These are phyloP conservation scores for Penicillium sp. DNA, from an alignment of 2,329 filamentous ascomycete genomes.

Conservation along the genomic window DNA sequence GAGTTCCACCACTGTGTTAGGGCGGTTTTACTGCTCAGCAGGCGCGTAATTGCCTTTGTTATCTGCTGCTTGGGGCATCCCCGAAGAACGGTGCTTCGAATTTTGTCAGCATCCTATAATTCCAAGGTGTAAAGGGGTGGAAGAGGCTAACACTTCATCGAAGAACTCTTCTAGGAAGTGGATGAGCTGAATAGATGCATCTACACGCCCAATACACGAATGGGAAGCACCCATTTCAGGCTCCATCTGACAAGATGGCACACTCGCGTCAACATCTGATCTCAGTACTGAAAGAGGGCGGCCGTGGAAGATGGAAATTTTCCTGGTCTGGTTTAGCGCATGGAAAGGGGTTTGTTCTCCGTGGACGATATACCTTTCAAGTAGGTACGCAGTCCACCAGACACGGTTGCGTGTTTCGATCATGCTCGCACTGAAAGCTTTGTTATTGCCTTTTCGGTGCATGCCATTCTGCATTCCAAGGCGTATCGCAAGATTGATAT, in stretches of 20 bases:
- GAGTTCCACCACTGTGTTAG: conserved; percentile 17
- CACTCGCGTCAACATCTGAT: conserved; percentile 51
- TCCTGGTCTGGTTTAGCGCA: conserved; percentile 30
- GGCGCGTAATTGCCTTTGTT: conserved; percentile 6
- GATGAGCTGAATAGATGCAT: conserved; percentile 30
- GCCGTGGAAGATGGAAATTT: conserved; percentile 53
- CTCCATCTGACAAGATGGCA: conserved; percentile 33
- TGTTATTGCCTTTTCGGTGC: conserved; percentile 49
- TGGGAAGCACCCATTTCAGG: conserved; percentile 23
- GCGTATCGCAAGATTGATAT: conserved; percentile 51
- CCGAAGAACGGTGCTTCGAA: conserved; percentile 16
- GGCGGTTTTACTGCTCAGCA: conserved; percentile 10
- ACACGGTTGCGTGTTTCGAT: conserved; percentile 52
- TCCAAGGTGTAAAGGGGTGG: no score
- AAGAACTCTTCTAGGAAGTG: conserved; percentile 22
- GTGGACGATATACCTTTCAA: conserved; percentile 53
- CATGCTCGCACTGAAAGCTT: conserved; percentile 41
- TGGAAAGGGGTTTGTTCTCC: no score
- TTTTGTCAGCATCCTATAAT: no score
- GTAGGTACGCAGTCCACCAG: conserved; percentile 54
- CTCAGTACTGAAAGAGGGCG: conserved; percentile 49
- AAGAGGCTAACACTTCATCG: conserved; percentile 24
- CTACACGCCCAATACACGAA: conserved; percentile 37
- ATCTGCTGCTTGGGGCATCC: conserved; percentile 12
- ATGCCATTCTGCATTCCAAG: conserved; percentile 56